Conservation (phyloP, 1,139 yeast species). For the Hanseniaspora sp. region DNA sequence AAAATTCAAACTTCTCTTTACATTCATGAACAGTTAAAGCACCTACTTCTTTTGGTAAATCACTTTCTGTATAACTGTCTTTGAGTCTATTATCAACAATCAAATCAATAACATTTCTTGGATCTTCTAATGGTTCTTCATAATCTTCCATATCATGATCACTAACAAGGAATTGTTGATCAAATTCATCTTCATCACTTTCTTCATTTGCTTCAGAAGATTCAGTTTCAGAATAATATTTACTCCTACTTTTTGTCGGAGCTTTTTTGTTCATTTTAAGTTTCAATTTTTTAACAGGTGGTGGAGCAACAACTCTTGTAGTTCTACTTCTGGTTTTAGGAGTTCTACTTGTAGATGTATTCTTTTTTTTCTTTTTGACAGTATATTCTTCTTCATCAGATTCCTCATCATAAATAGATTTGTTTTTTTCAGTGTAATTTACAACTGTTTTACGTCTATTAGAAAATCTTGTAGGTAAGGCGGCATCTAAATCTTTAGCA, state of each 20-base stretch:
- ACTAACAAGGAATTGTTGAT: slow-evolving; percentile 20
- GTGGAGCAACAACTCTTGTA: neutral
- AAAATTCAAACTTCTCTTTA: slow-evolving; percentile 48
- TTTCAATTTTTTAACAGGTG: slow-evolving; percentile 6
- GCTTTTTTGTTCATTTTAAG: neutral
- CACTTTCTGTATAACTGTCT: slow-evolving; percentile 24
- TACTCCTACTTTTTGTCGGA: neutral
- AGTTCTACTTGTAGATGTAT: neutral
- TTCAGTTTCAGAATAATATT: slow-evolving; percentile 13
- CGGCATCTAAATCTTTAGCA: slow-evolving; percentile 10
- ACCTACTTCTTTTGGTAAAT: slow-evolving; percentile 20
- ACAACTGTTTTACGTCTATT: slow-evolving; percentile 41
- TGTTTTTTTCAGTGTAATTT: slow-evolving; percentile 31
- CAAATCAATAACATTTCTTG: slow-evolving; percentile 29
- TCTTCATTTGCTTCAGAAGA: slow-evolving; percentile 20
- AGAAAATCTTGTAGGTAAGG: slow-evolving; percentile 51
- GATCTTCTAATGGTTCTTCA: slow-evolving; percentile 20
- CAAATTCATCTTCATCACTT: slow-evolving; percentile 33
- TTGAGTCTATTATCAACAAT: slow-evolving; percentile 31
- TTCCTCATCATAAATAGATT: slow-evolving; percentile 19
- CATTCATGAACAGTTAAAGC: slow-evolving; percentile 39
- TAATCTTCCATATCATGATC: slow-evolving; percentile 26
- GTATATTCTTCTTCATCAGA: slow-evolving; percentile 40
- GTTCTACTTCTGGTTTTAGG: neutral
- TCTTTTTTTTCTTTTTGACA: slow-evolving; percentile 40